Evolutionary conservation across 495 filamentous ascomycete genomes (phyloP).

Genomic region (Penicillium paradoxum): DNA sequence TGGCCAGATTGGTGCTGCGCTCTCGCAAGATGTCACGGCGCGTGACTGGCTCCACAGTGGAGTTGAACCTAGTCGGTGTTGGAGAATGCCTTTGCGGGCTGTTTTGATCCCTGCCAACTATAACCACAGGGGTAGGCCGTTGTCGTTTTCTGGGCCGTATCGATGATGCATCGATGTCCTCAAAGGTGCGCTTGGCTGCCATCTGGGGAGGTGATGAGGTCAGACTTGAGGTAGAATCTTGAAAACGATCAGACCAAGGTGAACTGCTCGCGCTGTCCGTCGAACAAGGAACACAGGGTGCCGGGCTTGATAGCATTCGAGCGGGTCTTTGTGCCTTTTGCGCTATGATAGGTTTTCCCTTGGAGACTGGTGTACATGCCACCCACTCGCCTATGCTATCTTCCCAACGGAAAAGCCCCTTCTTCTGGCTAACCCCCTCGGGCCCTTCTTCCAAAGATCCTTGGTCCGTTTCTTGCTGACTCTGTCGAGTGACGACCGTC

Average conservation of each 20-base stretch:
- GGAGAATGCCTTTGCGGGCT: neutral
- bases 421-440: slow-evolving; percentile 7
- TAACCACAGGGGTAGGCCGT: slow-evolving; percentile 13
- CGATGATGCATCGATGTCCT: slow-evolving; percentile 11
- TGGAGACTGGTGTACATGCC: slow-evolving; percentile 38
- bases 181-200: slow-evolving; percentile 19
- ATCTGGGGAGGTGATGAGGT: slow-evolving; percentile 32
- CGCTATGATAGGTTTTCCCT: slow-evolving; percentile 10
- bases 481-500: slow-evolving; percentile 23
- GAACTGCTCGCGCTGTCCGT: slow-evolving; percentile 29
- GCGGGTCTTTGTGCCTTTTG: slow-evolving; percentile 4
- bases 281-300: slow-evolving; percentile 15
- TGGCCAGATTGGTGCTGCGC: slow-evolving; percentile 7
- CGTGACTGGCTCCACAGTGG: slow-evolving; percentile 8
- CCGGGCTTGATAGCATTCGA: slow-evolving; percentile 6
- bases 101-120: slow-evolving; percentile 4
- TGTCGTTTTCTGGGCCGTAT: slow-evolving; percentile 26
- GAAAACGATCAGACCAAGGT: slow-evolving; percentile 13
- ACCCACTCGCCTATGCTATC: slow-evolving; percentile 54
- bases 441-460: slow-evolving; percentile 14
- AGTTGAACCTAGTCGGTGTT: neutral
- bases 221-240: slow-evolving; percentile 2
- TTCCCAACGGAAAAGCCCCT: slow-evolving; percentile 48
- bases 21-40: slow-evolving; percentile 18
- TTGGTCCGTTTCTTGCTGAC: neutral